Evolutionary conservation across 1,139 yeast species (phyloP).

Genomic region (Wickerhamomyces sp.): DNA sequence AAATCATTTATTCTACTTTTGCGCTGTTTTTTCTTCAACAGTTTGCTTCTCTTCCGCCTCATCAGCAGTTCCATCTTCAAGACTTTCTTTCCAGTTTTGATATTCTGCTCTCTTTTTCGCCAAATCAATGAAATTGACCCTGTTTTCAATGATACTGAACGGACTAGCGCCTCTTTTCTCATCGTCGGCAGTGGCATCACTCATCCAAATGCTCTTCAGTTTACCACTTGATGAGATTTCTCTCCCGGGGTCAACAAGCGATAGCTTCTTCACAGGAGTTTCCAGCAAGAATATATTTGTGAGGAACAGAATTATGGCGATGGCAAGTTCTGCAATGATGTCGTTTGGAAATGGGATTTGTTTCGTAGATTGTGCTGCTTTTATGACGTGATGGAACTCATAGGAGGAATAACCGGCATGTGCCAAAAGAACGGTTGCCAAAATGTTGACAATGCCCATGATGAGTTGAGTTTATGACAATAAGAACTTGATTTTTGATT

Average conservation of each 20-base stretch:
- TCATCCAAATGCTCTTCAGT: slow-evolving; percentile 43
- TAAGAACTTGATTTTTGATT: too few relatives aligned
- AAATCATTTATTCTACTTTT: too few relatives aligned
- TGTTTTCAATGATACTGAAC: slow-evolving; percentile 37
- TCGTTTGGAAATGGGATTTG: slow-evolving; percentile 13
- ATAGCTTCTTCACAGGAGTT: slow-evolving; percentile 4
- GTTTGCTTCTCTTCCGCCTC: too few relatives aligned
- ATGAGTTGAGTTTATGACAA: too few relatives aligned
- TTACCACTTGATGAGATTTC: slow-evolving; percentile 8
- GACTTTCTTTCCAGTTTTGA: slow-evolving; percentile 39
- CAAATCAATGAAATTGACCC: slow-evolving; percentile 43
- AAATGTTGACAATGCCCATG: too few relatives aligned
- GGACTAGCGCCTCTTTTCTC: slow-evolving; percentile 42
- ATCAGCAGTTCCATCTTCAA: too few relatives aligned
- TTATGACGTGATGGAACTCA: slow-evolving; percentile 14
- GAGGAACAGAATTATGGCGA: slow-evolving; percentile 8
- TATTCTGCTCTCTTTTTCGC: slow-evolving; percentile 36
- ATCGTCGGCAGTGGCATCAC: slow-evolving; percentile 38
- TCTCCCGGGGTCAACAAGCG: slow-evolving; percentile 13
- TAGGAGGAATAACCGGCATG: slow-evolving; percentile 20
- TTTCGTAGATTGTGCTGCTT: slow-evolving; percentile 5
- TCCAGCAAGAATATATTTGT: slow-evolving; percentile 10
- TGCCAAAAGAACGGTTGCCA: slow-evolving; percentile 7
- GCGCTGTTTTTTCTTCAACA: too few relatives aligned
- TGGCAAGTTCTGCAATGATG: slow-evolving; percentile 12